Percentiles rank a stretch among this genome's conserved stretches.
Evolutionary conservation across 2,329 filamentous ascomycete species (phyloP).

Genomic region (Macroventuria anomochaeta): DNA sequence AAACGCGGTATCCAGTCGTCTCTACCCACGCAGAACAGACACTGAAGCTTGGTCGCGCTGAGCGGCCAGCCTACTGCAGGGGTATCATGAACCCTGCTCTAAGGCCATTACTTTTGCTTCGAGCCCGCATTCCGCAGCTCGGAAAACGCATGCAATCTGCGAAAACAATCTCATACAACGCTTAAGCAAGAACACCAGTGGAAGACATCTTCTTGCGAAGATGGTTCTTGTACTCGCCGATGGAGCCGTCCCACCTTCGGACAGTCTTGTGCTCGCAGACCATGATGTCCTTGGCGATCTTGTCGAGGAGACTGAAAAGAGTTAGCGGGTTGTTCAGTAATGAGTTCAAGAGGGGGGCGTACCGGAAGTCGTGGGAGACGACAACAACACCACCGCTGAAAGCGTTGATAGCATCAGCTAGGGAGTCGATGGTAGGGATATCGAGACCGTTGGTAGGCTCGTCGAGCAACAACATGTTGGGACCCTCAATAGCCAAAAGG

Average conservation of each 20-base stretch:
- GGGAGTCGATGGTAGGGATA: slow-evolving; percentile 96
- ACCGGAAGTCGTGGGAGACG: slow-evolving; percentile 99
- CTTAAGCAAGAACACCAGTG: slow-evolving; percentile 78
- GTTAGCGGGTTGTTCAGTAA: slow-evolving; percentile 42
- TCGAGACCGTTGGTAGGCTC: slow-evolving; percentile 99
- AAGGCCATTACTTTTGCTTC: slow-evolving; percentile 40
- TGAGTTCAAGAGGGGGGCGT: slow-evolving; percentile 48
- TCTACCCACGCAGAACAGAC: slow-evolving; percentile 37
- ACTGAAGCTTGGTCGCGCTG: slow-evolving; percentile 44
- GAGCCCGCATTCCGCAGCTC: slow-evolving; percentile 33
- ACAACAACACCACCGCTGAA: slow-evolving; percentile 97
- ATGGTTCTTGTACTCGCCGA: slow-evolving; percentile 97
- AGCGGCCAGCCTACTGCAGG: slow-evolving; percentile 44
- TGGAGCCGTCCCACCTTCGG: slow-evolving; percentile 83
- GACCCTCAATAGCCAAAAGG: slow-evolving; percentile 88
- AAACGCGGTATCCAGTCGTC: slow-evolving; percentile 46
- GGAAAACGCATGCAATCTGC: slow-evolving; percentile 37
- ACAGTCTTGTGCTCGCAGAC: slow-evolving; percentile 99
- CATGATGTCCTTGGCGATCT: slow-evolving; percentile 99
- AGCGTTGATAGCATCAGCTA: slow-evolving; percentile 97
- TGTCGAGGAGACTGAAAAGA: slow-evolving; percentile 83
- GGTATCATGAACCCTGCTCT: slow-evolving; percentile 39
- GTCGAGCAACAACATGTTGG: slow-evolving; percentile 97
- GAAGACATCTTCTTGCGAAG: slow-evolving; percentile 98
- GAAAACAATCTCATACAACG: slow-evolving; percentile 20